Conservation (phyloP, 2,329 filamentous ascomycete genomes). For the Aspergillus tanneri region DNA sequence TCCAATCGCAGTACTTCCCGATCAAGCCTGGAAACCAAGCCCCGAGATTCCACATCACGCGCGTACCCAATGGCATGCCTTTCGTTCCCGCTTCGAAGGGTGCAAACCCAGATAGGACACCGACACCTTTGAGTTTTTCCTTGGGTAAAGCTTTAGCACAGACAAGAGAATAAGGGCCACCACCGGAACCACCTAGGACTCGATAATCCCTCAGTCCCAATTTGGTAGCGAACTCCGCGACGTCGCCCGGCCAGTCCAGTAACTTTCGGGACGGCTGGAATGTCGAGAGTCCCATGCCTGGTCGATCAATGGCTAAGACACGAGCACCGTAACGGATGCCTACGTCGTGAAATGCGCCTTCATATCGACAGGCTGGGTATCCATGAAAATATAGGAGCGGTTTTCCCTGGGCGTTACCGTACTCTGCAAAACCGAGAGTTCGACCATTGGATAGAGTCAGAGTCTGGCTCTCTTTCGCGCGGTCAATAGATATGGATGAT, state of each 20-base stretch:
- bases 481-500: no score
- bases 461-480: no score
- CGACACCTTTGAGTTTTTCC: constrained; percentile 1
- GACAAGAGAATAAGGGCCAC: constrained; percentile 50
- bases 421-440: constrained; percentile 46
- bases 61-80: no score
- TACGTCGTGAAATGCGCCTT: constrained; percentile 38
- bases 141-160: constrained; percentile 43
- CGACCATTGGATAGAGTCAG: constrained; percentile 38
- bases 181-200: constrained; percentile 49
- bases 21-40: no score
- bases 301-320: constrained; percentile 46
- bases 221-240: constrained; percentile 42
- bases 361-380: constrained; percentile 45
- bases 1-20: no score
- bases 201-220: constrained; percentile 44
- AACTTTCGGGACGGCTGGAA: constrained; percentile 39
- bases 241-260: constrained; percentile 45
- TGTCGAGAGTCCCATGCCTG: constrained; percentile 46
- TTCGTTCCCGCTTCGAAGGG: no score
- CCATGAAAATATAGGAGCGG: constrained; percentile 48
- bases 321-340: constrained; percentile 38
- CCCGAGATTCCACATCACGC: no score
- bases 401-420: constrained; percentile 35
- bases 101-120: no score